Conservation (phyloP, 2,329 filamentous ascomycete genomes). For the Nigrospora osmanthi region DNA sequence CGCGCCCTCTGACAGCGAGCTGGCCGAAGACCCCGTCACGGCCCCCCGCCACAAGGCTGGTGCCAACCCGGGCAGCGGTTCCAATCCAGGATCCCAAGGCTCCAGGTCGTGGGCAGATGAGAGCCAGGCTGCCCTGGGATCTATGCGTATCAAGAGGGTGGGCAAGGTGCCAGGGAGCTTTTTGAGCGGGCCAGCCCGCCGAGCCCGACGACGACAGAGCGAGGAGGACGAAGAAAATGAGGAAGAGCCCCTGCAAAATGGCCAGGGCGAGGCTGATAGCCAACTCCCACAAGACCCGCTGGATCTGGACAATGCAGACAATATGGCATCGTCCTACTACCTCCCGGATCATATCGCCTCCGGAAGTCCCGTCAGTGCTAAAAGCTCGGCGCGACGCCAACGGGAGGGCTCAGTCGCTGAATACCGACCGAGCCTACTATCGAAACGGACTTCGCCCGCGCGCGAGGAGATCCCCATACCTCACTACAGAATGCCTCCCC, state of each 20-base stretch:
- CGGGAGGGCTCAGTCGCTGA: slow-evolving; percentile 26
- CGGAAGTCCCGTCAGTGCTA: slow-evolving; percentile 50
- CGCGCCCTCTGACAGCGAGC: slow-evolving; percentile 31
- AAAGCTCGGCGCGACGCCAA: slow-evolving; percentile 33
- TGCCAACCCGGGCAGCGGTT: slow-evolving; percentile 42
- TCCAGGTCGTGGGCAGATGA: slow-evolving; percentile 49
- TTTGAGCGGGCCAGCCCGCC: slow-evolving; percentile 69
- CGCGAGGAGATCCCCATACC: slow-evolving; percentile 34
- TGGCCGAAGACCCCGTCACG: slow-evolving; percentile 40
- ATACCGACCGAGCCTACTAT: slow-evolving; percentile 17
- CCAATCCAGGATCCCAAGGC: slow-evolving; percentile 42
- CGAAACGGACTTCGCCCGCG: slow-evolving; percentile 18
- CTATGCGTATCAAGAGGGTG: slow-evolving; percentile 69
- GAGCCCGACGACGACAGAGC: slow-evolving; percentile 61
- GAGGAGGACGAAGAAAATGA: slow-evolving; percentile 54
- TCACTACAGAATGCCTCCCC: slow-evolving; percentile 50
- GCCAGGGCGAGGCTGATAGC: slow-evolving; percentile 34
- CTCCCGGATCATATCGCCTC: slow-evolving; percentile 44
- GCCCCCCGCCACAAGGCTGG: slow-evolving; percentile 37
- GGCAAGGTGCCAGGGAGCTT: slow-evolving; percentile 71
- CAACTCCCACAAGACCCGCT: slow-evolving; percentile 25
- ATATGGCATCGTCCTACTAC: slow-evolving; percentile 35
- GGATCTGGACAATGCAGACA: slow-evolving; percentile 26
- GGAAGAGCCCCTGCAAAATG: slow-evolving; percentile 28
- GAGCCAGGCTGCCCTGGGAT: slow-evolving; percentile 59